Conservation (phyloP, 768 basidiomycete genomes). For the Floccularia luteovirens region DNA sequence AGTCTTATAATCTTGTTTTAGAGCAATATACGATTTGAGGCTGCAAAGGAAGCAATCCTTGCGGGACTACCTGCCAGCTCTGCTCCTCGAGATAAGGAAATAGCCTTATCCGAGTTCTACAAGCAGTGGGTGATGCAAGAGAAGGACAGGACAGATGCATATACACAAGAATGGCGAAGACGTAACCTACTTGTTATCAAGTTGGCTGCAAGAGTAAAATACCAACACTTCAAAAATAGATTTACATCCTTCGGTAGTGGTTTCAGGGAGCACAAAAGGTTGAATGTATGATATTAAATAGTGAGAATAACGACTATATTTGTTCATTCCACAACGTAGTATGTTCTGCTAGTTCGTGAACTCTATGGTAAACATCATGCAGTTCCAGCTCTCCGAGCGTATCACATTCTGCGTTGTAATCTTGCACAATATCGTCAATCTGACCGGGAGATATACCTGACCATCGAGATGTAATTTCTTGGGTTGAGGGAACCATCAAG, state of each 20-base stretch:
- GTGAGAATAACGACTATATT: constrained; percentile 5
- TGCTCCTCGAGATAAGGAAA: constrained; percentile 49
- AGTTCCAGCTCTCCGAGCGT: constrained; percentile 49
- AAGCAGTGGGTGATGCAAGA: constrained; percentile 71
- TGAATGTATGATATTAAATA: constrained; percentile 2
- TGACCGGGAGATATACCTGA: constrained; percentile 65
- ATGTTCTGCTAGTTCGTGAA: constrained; percentile 53
- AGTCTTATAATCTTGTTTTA: constrained; percentile 18
- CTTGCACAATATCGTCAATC: constrained; percentile 46
- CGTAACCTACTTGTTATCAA: constrained; percentile 50
- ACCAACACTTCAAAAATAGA: constrained; percentile 36
- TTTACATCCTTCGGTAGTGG: constrained; percentile 18
- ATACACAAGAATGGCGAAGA: constrained; percentile 60
- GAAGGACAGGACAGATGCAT: constrained; percentile 42
- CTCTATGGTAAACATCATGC: constrained; percentile 52
- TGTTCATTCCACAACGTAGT: constrained; percentile 31
- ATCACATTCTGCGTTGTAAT: constrained; percentile 58
- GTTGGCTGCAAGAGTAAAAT: constrained; percentile 51
- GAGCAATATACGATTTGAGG: constrained; percentile 79
- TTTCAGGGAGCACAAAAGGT: constrained; percentile 14
- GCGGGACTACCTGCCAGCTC: constrained; percentile 44
- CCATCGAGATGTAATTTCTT: constrained; percentile 66
- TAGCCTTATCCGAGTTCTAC: constrained; percentile 70
- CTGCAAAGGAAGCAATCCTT: constrained; percentile 54
- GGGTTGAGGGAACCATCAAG: constrained; percentile 45